A percentile compares a stretch with the other conserved stretches of the same genome.
Evolutionary conservation across 169 alveolate genomes (phyloP).

Genomic region (Plasmodium knowlesi): DNA sequence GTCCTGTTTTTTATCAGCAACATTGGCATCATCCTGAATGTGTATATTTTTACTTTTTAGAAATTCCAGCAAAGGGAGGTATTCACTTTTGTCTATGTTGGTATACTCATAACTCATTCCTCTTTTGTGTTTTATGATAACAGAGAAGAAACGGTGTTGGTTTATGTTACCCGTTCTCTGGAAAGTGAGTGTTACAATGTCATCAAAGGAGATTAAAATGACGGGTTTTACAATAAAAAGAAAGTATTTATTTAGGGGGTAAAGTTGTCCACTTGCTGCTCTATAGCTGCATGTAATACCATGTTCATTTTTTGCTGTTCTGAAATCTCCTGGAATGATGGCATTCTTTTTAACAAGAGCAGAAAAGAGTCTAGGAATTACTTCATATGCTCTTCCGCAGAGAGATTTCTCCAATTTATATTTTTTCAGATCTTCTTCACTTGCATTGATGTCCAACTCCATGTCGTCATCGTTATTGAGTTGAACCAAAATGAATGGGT

Average conservation of each 20-base stretch:
- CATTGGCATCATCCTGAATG: slow-evolving; percentile 81
- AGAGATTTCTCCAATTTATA: slow-evolving; percentile 86
- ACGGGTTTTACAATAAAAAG: slow-evolving; percentile 97
- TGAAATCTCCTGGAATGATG: slow-evolving; percentile 96
- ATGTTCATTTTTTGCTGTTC: slow-evolving; percentile 89
- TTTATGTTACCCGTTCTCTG: slow-evolving; percentile 94
- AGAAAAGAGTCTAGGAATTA: slow-evolving; percentile 92
- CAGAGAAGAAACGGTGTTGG: slow-evolving; percentile 94
- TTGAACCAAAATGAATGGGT: slow-evolving; percentile 95
- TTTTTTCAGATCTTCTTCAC: slow-evolving; percentile 89
- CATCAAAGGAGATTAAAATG: slow-evolving; percentile 94
- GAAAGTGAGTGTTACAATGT: slow-evolving; percentile 94
- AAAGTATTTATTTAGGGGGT: slow-evolving; percentile 94
- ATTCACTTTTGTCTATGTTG: slow-evolving; percentile 94
- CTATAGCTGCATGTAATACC: slow-evolving; percentile 95
- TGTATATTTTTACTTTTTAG: slow-evolving; percentile 86
- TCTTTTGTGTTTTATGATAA: slow-evolving; percentile 90
- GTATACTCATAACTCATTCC: slow-evolving; percentile 94
- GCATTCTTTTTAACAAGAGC: slow-evolving; percentile 92
- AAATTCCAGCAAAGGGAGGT: slow-evolving; percentile 83
- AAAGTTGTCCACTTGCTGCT: slow-evolving; percentile 96
- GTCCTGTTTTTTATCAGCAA: slow-evolving; percentile 74
- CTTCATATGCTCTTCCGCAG: slow-evolving; percentile 93
- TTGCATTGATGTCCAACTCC: slow-evolving; percentile 91
- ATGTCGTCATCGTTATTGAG: slow-evolving; percentile 93